Evolutionary conservation across 2,329 filamentous ascomycete genomes (phyloP).

Genomic region (Aspergillus cejpii): DNA sequence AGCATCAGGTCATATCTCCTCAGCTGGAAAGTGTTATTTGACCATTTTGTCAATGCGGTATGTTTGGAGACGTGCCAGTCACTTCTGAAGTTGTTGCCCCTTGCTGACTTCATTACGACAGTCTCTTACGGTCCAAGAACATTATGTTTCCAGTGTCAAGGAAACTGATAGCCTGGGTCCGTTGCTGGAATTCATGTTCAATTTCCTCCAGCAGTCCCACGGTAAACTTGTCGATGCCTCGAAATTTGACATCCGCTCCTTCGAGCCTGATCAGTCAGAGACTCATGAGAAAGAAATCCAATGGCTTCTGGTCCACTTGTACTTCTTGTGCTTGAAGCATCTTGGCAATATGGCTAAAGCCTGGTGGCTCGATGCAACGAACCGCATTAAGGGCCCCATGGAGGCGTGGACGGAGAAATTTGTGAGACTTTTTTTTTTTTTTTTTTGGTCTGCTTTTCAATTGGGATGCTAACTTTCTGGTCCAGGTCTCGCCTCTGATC

Average conservation of each 20-base stretch:
- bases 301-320: constrained; percentile 78
- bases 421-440: constrained; percentile 61
- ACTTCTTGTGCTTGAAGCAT: constrained; percentile 72
- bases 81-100: too few relatives aligned
- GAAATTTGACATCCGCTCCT: constrained; percentile 63
- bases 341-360: constrained; percentile 69
- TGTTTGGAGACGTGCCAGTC: constrained; percentile 6
- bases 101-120: constrained; percentile 27
- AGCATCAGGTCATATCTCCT: constrained; percentile 72
- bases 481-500: constrained; percentile 39
- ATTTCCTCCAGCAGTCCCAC: constrained; percentile 72
- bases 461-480: constrained; percentile 6
- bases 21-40: constrained; percentile 84
- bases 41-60: constrained; percentile 67
- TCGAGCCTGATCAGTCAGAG: constrained; percentile 56
- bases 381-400: constrained; percentile 69
- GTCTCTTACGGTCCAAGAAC: constrained; percentile 73
- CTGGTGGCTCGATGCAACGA: constrained; percentile 79
- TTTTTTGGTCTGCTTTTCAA: not conserved
- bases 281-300: constrained; percentile 66
- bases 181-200: constrained; percentile 72
- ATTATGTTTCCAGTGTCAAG: constrained; percentile 75
- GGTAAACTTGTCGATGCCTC: constrained; percentile 63
- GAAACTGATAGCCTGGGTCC: constrained; percentile 61
- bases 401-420: constrained; percentile 79